Evolutionary conservation across 2,329 filamentous ascomycete species (phyloP), one percentile per base, ranked within the genome.

Genomic region (Botrytis byssoidea): DNA sequence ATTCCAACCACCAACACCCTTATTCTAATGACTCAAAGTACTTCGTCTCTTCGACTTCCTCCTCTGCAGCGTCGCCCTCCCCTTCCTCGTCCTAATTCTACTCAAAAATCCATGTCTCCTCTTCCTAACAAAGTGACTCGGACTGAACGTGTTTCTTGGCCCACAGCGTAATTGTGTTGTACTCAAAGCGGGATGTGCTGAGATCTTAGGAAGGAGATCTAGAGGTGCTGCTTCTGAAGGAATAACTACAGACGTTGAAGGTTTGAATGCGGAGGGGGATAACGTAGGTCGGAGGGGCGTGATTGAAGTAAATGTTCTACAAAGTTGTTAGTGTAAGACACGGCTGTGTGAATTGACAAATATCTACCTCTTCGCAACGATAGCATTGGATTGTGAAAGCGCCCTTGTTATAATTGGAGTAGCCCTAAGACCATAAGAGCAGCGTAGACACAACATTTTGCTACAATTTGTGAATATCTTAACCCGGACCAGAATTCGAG

Each of bases 111-210:
- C 81, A 79, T 82, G 81, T 73, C 81, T 76, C 63, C 81, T 73
- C 79, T 82, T 82, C 74, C 81, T 76, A 29, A 82, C 80, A 76
- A 82, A 82, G 78, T 82, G 81, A 75, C 79, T 81, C 12, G 81
- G 80, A 71, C 74, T 79, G 64, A 81, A 81, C 16, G 81, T 82
- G 73, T 81, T 76, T 74, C 81, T 73, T 2, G 80, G 81, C 60
- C 79, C 81, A 71, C 79, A 81, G 7, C 81, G 77, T 40, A 82
- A 70, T 72, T 81, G 80, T 37, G 73, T 81, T 12, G 76, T 68
- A 20, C 70, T 76, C 64, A 82, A 74, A 25, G 78, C 79, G 35
- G 80, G 79, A 73, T 81, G 79, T 67, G 77, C 70, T 40, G 79
- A 80, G 22, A 80, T 80, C 65, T 79, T 81, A 9, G 80, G 78